Evolutionary conservation across 306 rosid genomes (phyloP).

Genomic region (Prunus dulcis): DNA sequence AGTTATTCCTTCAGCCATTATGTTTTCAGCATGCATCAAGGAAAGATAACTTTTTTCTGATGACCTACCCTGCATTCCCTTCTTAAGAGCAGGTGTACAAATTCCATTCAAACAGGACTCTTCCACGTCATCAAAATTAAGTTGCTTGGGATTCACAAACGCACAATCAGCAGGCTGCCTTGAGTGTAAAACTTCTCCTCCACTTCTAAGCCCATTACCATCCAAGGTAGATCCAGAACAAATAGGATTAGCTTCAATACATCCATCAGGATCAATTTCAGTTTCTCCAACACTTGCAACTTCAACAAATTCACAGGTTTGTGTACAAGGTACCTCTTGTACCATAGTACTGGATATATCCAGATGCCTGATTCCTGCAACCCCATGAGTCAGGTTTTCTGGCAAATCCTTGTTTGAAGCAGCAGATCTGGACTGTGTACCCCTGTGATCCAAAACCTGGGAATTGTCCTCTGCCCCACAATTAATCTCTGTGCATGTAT

Average conservation of each 20-base stretch:
- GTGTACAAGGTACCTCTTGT: not conserved
- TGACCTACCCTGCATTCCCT: constrained; percentile 23
- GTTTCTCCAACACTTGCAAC: not conserved
- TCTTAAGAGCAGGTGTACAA: constrained; percentile 30
- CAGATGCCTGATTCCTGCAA: not conserved
- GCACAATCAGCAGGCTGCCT: constrained; percentile 38
- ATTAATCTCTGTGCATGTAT: constrained; percentile 25
- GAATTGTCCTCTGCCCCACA: constrained; percentile 29
- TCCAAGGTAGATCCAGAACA: constrained; percentile 25
- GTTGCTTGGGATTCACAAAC: constrained; percentile 52
- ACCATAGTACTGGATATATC: not conserved
- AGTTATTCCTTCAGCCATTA: constrained; percentile 26
- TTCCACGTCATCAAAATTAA: constrained; percentile 48
- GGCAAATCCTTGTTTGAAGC: not conserved
- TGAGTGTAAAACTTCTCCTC: constrained; percentile 31
- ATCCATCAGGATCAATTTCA: constrained; percentile 26
- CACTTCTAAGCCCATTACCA: constrained; percentile 27
- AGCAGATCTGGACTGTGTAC: not conserved
- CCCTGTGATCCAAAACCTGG: constrained; percentile 20
- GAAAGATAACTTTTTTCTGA: constrained; percentile 19
- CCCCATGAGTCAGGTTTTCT: not conserved
- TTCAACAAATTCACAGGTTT: not conserved
- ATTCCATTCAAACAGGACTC: constrained; percentile 30
- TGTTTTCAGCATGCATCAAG: constrained; percentile 24
- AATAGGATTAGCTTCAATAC: constrained; percentile 26